Evolutionary conservation across 768 basidiomycete species (phyloP), one percentile per base, ranked within the genome.

Genomic region (Myochromella boudieri): DNA sequence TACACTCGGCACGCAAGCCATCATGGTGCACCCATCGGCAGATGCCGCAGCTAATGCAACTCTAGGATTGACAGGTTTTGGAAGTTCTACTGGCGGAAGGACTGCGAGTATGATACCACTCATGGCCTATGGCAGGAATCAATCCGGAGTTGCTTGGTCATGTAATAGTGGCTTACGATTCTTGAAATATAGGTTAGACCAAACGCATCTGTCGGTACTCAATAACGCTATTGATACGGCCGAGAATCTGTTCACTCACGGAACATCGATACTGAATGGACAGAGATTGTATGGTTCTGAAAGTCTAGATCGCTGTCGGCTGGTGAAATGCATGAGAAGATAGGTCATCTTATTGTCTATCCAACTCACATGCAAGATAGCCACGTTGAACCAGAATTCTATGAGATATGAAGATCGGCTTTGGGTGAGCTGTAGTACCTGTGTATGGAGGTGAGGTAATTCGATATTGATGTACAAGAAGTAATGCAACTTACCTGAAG

Each of bases 1-100:
- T n/a, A 47, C n/a, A 26, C 46, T 47, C 4, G 46, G 46, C 24
- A 47, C 46, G 21, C 37, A 47, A 18, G 46, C 37, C 36, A 47
- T 31, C 36, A 47, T 26, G 14, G 46, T 47, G 22, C 46, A 47
- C 15, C n/a, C 14, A 40, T 47, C 46, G 17, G 15, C 25, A 15
- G 24, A 6, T 20, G 33, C 29, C 18, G 43, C 31, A n/a, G 22
- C 21, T 14, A 44, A 15, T 26, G n/a, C 43, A 27, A 14, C 15
- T 11, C 24, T 32, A 4, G 43, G 20, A 12, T 33, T 44, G 12
- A 44, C 11, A 12, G 43, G 43, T 24, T 26, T 44, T 24, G 31
- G 20, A 9, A 6, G 12, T 6, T 7, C 20, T 3, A 17, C 15
- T 24, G 43, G 43, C 25, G 43, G 32, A 44, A n/a, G 8, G 9